Percentiles rank a stretch among this genome's conserved stretches.
Conservation (phyloP, 805 yeast species). For the Starmerella floricola region DNA sequence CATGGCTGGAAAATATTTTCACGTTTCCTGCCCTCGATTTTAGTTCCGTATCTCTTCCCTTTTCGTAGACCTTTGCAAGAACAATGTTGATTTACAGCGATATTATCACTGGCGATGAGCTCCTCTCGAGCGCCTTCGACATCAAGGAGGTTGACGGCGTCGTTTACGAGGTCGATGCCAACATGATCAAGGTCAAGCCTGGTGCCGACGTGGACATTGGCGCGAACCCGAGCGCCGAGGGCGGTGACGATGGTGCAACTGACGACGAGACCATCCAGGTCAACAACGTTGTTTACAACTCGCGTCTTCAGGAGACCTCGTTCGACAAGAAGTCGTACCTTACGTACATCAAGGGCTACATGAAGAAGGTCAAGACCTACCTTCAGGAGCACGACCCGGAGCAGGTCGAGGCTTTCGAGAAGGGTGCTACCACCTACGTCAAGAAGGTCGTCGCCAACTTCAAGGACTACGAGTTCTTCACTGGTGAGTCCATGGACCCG, state of each 20-base stretch:
- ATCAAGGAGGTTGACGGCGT: slow-evolving; percentile 73
- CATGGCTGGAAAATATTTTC: slow-evolving; percentile 3
- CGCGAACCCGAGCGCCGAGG: slow-evolving; percentile 99
- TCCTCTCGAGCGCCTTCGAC: slow-evolving; percentile 92
- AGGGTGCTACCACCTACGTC: slow-evolving; percentile 93
- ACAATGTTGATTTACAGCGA: slow-evolving; percentile 42
- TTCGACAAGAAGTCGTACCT: slow-evolving; percentile 98
- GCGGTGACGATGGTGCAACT: slow-evolving; percentile 67
- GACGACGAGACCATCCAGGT: slow-evolving; percentile 85
- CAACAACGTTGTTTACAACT: slow-evolving; percentile 96
- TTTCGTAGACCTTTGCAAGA: too few species aligned
- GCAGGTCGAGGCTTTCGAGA: slow-evolving; percentile 75
- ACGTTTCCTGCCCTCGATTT: not conserved
- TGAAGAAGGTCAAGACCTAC: slow-evolving; percentile 88
- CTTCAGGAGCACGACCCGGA: slow-evolving; percentile 87
- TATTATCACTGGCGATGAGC: slow-evolving; percentile 86
- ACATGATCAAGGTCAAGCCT: slow-evolving; percentile 69
- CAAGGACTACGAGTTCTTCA: slow-evolving; percentile 99
- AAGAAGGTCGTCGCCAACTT: slow-evolving; percentile 91
- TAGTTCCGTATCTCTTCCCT: not conserved
- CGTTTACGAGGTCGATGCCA: slow-evolving; percentile 94
- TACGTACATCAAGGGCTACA: slow-evolving; percentile 96
- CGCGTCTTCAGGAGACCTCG: slow-evolving; percentile 90
- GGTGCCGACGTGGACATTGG: slow-evolving; percentile 96
- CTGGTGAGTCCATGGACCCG: slow-evolving; percentile 99